Percentiles rank a stretch among this genome's conserved stretches.
Conservation (phyloP, 768 basidiomycete genomes). For the Boletus patriciae region DNA sequence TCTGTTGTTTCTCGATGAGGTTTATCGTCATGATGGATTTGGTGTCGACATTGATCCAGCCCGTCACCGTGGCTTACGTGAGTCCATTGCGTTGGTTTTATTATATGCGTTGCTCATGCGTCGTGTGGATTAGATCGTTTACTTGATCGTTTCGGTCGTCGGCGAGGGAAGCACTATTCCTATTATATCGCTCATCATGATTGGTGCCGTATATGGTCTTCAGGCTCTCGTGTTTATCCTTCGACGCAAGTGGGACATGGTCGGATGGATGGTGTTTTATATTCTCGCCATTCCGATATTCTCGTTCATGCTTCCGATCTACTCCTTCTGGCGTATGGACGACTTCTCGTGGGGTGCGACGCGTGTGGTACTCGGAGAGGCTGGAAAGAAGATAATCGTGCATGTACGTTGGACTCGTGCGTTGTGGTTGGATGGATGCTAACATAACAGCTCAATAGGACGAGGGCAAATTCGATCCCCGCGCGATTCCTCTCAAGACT, state of each 20-base stretch:
- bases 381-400: slow-evolving; percentile 92
- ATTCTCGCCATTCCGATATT: slow-evolving; percentile 92
- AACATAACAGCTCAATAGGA: slow-evolving; percentile 52
- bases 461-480: slow-evolving; percentile 96
- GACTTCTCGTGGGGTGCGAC: slow-evolving; percentile 97
- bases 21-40: slow-evolving; percentile 98
- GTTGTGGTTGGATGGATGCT: slow-evolving; percentile 5
- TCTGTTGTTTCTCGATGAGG: slow-evolving; percentile 99
- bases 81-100: slow-evolving; percentile 37
- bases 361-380: slow-evolving; percentile 89
- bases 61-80: slow-evolving; percentile 88
- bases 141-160: slow-evolving; percentile 80
- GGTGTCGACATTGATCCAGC: slow-evolving; percentile 80
- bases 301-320: slow-evolving; percentile 89
- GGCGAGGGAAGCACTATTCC: slow-evolving; percentile 70
- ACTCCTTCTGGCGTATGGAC: slow-evolving; percentile 98
- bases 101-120: slow-evolving; percentile 5
- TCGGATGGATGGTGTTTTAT: slow-evolving; percentile 97
- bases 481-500: slow-evolving; percentile 89
- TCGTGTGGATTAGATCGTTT: slow-evolving; percentile 60
- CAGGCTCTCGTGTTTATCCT: slow-evolving; percentile 91
- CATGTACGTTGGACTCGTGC: slow-evolving; percentile 58
- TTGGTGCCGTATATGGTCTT: slow-evolving; percentile 91
- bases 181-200: slow-evolving; percentile 83
- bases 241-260: slow-evolving; percentile 97